These are phyloP conservation scores for Eucalyptus sideroxylon DNA, from an alignment of 345 rosid genomes.

Conservation along the genomic window DNA sequence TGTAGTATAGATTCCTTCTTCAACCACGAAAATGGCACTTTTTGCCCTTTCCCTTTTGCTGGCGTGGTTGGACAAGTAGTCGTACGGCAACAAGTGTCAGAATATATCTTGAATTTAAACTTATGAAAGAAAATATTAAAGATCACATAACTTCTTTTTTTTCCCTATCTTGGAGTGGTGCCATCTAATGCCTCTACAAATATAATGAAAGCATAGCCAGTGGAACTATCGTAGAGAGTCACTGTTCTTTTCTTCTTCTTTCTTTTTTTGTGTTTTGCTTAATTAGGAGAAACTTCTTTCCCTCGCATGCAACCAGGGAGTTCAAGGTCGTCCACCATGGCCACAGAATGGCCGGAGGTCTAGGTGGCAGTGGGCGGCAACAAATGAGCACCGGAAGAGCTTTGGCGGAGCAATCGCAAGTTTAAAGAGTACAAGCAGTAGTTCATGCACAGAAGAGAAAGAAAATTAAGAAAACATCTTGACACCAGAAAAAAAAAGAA, in stretches of 20 bases:
- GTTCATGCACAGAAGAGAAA: background rate
- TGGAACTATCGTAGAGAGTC: background rate
- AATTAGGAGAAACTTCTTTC: background rate
- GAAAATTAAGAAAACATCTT: background rate
- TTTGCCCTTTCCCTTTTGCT: background rate
- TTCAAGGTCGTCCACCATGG: background rate
- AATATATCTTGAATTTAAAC: background rate
- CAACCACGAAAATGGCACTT: background rate
- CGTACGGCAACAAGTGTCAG: fast-evolving
- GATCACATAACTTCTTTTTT: background rate
- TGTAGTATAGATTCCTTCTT: background rate
- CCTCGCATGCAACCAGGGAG: background rate
- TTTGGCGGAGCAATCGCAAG: background rate
- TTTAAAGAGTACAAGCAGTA: background rate
- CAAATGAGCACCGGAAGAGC: background rate
- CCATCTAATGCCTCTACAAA: background rate
- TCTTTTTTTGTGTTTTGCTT: background rate
- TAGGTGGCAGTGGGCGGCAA: background rate
- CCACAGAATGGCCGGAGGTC: background rate
- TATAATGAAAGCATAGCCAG: background rate
- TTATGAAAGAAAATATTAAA: background rate
- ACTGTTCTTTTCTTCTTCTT: background rate
- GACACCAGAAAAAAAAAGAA: too few relatives aligned
- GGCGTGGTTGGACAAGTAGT: background rate
- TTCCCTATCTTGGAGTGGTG: background rate